Base-by-base conservation (phyloP, 257 asterid genomes). In the Schizonepeta tenuifolia region DNA sequence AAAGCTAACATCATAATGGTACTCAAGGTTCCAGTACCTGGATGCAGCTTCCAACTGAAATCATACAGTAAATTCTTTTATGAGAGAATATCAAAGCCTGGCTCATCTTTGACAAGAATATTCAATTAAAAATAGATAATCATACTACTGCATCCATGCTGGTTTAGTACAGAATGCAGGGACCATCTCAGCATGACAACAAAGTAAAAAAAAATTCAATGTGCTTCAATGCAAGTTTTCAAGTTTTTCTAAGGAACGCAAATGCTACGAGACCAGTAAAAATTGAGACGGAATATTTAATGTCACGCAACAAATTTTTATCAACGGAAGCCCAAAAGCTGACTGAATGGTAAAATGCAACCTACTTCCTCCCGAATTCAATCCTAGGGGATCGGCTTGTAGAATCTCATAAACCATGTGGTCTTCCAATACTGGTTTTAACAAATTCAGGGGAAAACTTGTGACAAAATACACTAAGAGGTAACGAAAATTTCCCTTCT, bases 11-110 rank as follows among this genome's bases (percentile, higher is more conserved):
- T 82, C 84, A 59, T 85, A 84, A 11, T 86, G 79, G 82, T 78
- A 83, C 72, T 83, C 93, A 78, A 80, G 70, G 81, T 80, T 79
- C 83, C 86, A 83, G 76, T 81, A 82, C 66, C 76, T 79, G 70
- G 93, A 86, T 50, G 79, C 69, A 35, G 81, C 74, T 69, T 86
- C 96, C 69, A 81, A 78, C 98, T 95, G 81, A 72, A 51, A 79
- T 41, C 71, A 75, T 43, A 65, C 60, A 70, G 60, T 44, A 63
- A 67, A 46, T n/a, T n/a, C 68, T 55, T 65, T 72, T 46, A 63
- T 46, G 13, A 51, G 35, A 51, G 51, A 53, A 38, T 38, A 62
- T n/a, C n/a, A 9, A 41, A 53, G 33, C 69, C 69, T 53, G 77
- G 46, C 36, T 41, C 55, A 35, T 38, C 31, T 26, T 35, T 35